Evolutionary conservation across 179 eudicot species (phyloP).

Genomic region (Nepenthes alata): DNA sequence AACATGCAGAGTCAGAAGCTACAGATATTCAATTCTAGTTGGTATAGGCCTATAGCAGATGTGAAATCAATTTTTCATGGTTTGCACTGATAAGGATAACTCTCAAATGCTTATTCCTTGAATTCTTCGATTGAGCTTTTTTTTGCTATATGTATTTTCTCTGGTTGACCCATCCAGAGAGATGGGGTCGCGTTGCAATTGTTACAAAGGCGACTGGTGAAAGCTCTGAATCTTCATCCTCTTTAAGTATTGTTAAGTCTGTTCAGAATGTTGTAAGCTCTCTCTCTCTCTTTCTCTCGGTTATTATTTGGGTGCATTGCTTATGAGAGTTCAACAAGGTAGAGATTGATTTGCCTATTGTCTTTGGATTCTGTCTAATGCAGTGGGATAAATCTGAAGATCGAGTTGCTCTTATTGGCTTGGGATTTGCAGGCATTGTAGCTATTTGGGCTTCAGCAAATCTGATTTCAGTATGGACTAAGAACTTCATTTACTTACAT

Average conservation of each 20-base stretch:
- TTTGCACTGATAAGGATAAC: no score
- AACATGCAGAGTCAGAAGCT: no score
- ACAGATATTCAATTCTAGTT: no score
- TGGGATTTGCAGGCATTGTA: slow-evolving; percentile 71
- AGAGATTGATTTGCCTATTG: neutral
- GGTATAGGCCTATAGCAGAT: no score
- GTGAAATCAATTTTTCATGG: no score
- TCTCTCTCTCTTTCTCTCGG: neutral
- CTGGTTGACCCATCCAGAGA: slow-evolving; percentile 22
- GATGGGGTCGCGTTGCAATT: slow-evolving; percentile 25
- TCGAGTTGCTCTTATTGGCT: slow-evolving; percentile 67
- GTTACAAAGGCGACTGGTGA: slow-evolving; percentile 57
- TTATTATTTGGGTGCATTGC: no score
- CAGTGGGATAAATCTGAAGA: slow-evolving; percentile 95
- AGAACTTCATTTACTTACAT: neutral
- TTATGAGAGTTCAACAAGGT: neutral
- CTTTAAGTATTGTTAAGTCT: slow-evolving; percentile 49
- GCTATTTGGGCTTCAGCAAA: slow-evolving; percentile 76
- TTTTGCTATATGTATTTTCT: neutral
- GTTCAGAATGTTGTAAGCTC: slow-evolving; percentile 72
- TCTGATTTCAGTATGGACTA: slow-evolving; percentile 45
- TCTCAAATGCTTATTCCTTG: no score
- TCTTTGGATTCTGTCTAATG: slow-evolving; percentile 11
- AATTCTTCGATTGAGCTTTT: no score
- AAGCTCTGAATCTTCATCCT: slow-evolving; percentile 64